Percentiles rank a stretch among this genome's conserved stretches.
Conservation (phyloP, 1,284 basidiomycete genomes). For the Ceratobasidium sp. region DNA sequence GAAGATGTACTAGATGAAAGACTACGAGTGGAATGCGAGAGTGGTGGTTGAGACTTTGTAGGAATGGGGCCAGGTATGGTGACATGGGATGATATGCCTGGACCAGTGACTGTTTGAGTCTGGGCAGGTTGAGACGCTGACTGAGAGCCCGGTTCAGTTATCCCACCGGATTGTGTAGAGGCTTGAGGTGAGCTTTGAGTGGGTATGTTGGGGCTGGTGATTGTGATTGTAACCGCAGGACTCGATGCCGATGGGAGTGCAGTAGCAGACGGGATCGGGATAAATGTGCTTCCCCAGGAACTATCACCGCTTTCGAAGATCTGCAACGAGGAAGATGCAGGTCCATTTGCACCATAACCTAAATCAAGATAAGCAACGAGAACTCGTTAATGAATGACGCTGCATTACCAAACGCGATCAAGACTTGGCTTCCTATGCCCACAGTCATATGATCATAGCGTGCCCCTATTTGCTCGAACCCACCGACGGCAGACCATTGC, state of each 20-base stretch:
- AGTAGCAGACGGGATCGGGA: constrained; percentile 47
- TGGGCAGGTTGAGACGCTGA: not conserved
- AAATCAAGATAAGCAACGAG: not conserved
- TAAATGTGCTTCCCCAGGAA: constrained; percentile 49
- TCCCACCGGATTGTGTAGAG: not conserved
- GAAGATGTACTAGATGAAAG: constrained; percentile 1
- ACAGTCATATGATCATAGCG: constrained; percentile 76
- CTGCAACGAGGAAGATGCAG: constrained; percentile 59
- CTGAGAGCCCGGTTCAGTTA: not conserved
- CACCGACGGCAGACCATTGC: constrained; percentile 61
- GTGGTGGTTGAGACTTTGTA: constrained; percentile 19
- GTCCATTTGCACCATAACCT: constrained; percentile 62
- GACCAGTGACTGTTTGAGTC: not conserved
- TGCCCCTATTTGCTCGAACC: constrained; percentile 61
- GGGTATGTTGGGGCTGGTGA: not conserved
- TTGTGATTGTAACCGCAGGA: not conserved
- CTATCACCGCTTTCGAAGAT: constrained; percentile 59
- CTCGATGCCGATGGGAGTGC: constrained; percentile 3
- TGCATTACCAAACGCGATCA: constrained; percentile 77
- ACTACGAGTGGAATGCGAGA: constrained; percentile 39
- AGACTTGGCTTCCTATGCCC: constrained; percentile 62
- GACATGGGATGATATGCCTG: not conserved
- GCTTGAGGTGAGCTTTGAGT: not conserved
- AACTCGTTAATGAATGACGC: constrained; percentile 38
- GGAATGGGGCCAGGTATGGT: constrained; percentile 55